Evolutionary conservation across 1,139 yeast species (phyloP).

Genomic region (Pichia norvegensis): DNA sequence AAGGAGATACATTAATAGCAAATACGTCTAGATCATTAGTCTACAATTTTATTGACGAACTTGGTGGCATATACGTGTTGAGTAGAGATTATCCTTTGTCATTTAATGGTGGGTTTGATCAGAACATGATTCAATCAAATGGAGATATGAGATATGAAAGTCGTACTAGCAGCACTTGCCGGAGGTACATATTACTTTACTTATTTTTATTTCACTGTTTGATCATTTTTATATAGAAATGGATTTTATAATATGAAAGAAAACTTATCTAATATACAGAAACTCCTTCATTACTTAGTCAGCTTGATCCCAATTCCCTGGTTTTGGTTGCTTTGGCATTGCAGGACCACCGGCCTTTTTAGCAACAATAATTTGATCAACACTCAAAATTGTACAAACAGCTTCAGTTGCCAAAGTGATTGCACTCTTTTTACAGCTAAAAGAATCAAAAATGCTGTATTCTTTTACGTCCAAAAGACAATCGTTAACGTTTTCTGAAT

Average conservation of each 20-base stretch:
- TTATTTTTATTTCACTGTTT: background rate
- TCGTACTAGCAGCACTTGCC: background rate
- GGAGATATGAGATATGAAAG: background rate
- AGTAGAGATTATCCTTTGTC: background rate
- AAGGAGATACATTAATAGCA: slow-evolving; percentile 47
- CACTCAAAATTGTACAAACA: slow-evolving; percentile 80
- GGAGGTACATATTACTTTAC: background rate
- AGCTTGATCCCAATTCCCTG: slow-evolving; percentile 97
- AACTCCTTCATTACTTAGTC: slow-evolving; percentile 38
- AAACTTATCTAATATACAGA: no score
- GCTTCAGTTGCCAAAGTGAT: slow-evolving; percentile 94
- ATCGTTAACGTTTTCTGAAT: slow-evolving; percentile 46
- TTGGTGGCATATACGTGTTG: slow-evolving; percentile 30
- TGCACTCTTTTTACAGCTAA: slow-evolving; percentile 77
- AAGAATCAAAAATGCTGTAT: slow-evolving; percentile 69
- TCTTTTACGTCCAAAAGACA: slow-evolving; percentile 67
- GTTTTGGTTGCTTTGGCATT: slow-evolving; percentile 79
- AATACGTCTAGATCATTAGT: slow-evolving; percentile 34
- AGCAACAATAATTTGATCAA: slow-evolving; percentile 89
- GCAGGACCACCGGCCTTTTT: slow-evolving; percentile 96
- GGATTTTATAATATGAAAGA: background rate
- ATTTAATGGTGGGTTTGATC: background rate
- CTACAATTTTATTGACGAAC: slow-evolving; percentile 34
- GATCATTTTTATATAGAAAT: background rate
- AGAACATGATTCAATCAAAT: no score